Percentiles rank a stretch among this genome's conserved stretches.
Evolutionary conservation across 768 basidiomycete species (phyloP).

Genomic region (Leccinum boreale): DNA sequence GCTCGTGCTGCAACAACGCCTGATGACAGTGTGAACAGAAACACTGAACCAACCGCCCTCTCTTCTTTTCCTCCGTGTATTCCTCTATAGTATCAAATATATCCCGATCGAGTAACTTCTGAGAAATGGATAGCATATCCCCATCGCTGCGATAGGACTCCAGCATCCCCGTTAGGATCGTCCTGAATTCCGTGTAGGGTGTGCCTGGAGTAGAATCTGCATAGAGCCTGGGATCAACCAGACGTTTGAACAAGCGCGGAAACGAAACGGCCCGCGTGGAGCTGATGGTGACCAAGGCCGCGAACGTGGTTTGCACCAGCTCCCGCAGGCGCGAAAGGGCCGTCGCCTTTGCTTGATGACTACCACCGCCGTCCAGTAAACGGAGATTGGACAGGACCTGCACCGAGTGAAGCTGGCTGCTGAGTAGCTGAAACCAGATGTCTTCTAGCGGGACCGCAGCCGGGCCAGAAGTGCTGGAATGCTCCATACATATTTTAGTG

Average conservation of each 20-base stretch:
- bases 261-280: conserved; percentile 82
- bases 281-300: conserved; percentile 78
- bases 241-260: conserved; percentile 86
- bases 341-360: conserved; percentile 19
- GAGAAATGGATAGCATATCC: conserved; percentile 84
- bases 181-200: conserved; percentile 87
- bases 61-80: conserved; percentile 50
- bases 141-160: conserved; percentile 92
- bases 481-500: conserved; percentile 66
- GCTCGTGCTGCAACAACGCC: conserved; percentile 34
- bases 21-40: conserved; percentile 54
- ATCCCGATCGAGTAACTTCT: conserved; percentile 77
- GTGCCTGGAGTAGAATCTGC: conserved; percentile 51
- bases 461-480: conserved; percentile 45
- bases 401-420: conserved; percentile 76
- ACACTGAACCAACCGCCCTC: conserved; percentile 58
- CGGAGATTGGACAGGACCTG: conserved; percentile 59
- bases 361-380: conserved; percentile 19
- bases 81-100: conserved; percentile 71
- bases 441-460: conserved; percentile 62
- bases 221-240: conserved; percentile 70
- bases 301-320: conserved; percentile 82
- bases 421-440: conserved; percentile 85
- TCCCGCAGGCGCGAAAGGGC: conserved; percentile 55
- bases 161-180: conserved; percentile 91